phyloP scores from a whole-genome alignment of 1,139 yeast genomes.

The Yamadazyma jaroonii region DNA sequence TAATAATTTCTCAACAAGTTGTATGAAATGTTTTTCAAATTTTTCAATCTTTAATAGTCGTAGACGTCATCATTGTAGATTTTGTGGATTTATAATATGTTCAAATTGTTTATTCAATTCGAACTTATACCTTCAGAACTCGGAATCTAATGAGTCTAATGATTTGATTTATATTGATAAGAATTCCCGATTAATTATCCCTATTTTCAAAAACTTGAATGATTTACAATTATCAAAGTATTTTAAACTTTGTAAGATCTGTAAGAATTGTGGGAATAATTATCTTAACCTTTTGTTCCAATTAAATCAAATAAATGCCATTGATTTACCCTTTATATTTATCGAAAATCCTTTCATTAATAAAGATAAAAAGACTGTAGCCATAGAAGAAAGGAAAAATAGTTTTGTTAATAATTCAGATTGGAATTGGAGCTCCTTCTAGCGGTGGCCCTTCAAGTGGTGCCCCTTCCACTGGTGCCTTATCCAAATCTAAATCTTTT shows the following conservation, averaged over 20 bases:
- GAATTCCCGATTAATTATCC: constrained; percentile 37
- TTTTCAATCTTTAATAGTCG: constrained; percentile 33
- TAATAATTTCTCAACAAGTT: constrained; percentile 33
- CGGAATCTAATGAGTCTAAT: neutral
- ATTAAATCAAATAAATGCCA: constrained; percentile 19
- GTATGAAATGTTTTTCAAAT: constrained; percentile 40
- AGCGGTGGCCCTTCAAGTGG: too few species aligned
- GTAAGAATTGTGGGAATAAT: constrained; percentile 36
- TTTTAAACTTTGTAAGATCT: constrained; percentile 32
- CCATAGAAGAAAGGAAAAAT: constrained; percentile 8
- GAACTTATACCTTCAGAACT: constrained; percentile 1
- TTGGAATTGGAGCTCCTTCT: constrained; percentile 50
- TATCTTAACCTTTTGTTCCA: constrained; percentile 29
- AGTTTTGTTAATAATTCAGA: constrained; percentile 22
- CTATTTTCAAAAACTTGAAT: constrained; percentile 25
- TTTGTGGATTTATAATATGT: constrained; percentile 42
- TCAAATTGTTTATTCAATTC: constrained; percentile 29
- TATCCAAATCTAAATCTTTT: too few species aligned
- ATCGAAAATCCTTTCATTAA: constrained; percentile 39
- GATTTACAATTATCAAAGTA: constrained; percentile 12
- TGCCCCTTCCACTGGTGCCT: too few species aligned
- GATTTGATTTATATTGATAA: constrained; percentile 27
- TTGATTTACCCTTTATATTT: constrained; percentile 27
- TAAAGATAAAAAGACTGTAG: constrained; percentile 6
- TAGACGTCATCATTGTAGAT: constrained; percentile 44